A percentile compares a stretch with the other conserved stretches of the same genome.
Conservation (phyloP, 2,329 filamentous ascomycete genomes). For the Calonectria montana region DNA sequence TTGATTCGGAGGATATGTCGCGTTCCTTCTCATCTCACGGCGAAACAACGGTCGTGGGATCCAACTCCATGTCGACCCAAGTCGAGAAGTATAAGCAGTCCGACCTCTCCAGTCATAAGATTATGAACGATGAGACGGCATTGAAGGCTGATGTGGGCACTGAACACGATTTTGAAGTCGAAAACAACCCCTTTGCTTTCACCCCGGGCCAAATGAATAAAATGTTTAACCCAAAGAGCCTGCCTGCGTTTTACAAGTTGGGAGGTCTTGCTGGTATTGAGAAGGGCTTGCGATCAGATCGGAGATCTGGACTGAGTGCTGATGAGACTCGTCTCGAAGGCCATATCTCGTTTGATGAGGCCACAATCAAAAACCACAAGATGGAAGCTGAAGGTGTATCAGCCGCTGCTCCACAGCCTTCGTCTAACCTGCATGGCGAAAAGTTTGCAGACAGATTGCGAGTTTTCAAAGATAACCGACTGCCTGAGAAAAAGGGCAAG, state of each 20-base stretch:
- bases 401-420: not conserved
- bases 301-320: constrained; percentile 77
- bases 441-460: constrained; percentile 74
- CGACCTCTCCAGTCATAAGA: constrained; percentile 60
- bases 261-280: constrained; percentile 84
- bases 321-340: constrained; percentile 79
- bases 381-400: constrained; percentile 45
- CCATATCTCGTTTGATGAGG: constrained; percentile 78
- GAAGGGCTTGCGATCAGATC: constrained; percentile 79
- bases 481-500: constrained; percentile 81
- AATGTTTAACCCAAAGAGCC: constrained; percentile 88
- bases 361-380: constrained; percentile 56
- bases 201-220: constrained; percentile 86
- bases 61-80: constrained; percentile 52
- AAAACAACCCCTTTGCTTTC: constrained; percentile 88
- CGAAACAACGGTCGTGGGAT: constrained; percentile 68
- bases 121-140: constrained; percentile 75
- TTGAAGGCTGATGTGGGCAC: constrained; percentile 81
- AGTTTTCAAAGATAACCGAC: constrained; percentile 77
- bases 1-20: constrained; percentile 74
- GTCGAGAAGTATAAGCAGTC: constrained; percentile 53
- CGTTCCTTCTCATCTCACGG: constrained; percentile 70
- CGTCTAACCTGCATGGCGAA: constrained; percentile 25
- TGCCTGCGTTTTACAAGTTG: constrained; percentile 83
- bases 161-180: constrained; percentile 79